Evolutionary conservation across 305 asterid genomes (phyloP).

Genomic region (Solanum hybrid): DNA sequence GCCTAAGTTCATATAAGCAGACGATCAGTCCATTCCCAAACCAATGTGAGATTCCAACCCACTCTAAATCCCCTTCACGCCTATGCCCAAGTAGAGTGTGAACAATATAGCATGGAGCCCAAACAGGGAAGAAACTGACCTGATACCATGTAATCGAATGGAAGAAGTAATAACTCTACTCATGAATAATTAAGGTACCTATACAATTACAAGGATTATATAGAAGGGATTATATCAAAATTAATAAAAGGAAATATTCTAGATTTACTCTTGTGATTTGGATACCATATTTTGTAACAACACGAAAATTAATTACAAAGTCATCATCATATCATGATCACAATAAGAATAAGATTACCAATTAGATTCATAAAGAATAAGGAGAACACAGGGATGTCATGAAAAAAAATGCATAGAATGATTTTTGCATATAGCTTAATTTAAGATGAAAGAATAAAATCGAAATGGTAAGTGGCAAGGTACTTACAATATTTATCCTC

Average conservation of each 20-base stretch:
- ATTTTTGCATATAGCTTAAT: not conserved
- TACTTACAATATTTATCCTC: slow-evolving; percentile 44
- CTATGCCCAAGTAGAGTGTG: not conserved
- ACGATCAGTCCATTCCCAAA: not conserved
- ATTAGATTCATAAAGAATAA: not conserved
- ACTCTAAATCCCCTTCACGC: not conserved
- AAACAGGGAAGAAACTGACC: not conserved
- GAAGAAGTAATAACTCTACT: not conserved
- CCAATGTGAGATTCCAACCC: not conserved
- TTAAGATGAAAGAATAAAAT: not conserved
- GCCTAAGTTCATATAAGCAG: not conserved
- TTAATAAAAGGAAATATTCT: not conserved
- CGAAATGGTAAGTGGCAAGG: not conserved
- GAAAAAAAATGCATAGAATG: not conserved
- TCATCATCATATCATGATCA: not conserved
- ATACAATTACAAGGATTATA: not conserved
- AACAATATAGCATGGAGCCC: not conserved
- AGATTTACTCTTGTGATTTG: not conserved
- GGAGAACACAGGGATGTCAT: not conserved
- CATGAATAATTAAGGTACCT: not conserved
- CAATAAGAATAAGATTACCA: not conserved
- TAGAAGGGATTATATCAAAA: not conserved
- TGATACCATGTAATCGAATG: not conserved
- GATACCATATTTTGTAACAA: not conserved
- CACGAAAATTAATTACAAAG: not conserved